These are phyloP conservation scores for Penicillium brasilianum DNA, from an alignment of 2,329 filamentous ascomycete genomes.

Conservation along the genomic window DNA sequence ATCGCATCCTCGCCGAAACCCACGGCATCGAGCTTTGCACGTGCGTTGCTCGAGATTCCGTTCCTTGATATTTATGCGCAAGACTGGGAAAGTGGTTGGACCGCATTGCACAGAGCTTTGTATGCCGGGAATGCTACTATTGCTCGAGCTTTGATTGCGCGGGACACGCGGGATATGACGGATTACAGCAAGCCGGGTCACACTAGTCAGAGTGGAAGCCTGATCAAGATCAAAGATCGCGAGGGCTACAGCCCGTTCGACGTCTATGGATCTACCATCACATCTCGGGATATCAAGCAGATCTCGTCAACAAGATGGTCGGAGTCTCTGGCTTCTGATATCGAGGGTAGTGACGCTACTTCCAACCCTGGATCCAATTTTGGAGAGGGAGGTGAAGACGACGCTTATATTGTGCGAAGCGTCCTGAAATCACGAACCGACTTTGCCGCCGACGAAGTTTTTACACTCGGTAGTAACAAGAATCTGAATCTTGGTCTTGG, in stretches of 20 bases:
- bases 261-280: conserved; percentile 85
- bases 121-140: conserved; percentile 89
- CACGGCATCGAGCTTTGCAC: conserved; percentile 74
- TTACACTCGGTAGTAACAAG: conserved; percentile 94
- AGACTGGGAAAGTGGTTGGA: conserved; percentile 94
- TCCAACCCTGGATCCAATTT: conserved; percentile 38
- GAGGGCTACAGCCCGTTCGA: conserved; percentile 96
- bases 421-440: conserved; percentile 41
- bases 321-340: conserved; percentile 51
- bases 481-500: conserved; percentile 91
- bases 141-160: conserved; percentile 78
- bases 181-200: conserved; percentile 63
- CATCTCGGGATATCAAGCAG: conserved; percentile 68
- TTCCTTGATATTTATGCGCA: conserved; percentile 83
- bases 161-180: conserved; percentile 71
- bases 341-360: conserved; percentile 44
- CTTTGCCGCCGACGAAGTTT: conserved; percentile 79
- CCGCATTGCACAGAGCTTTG: conserved; percentile 85
- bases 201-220: conserved; percentile 66
- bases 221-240: conserved; percentile 94
- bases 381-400: conserved; percentile 57
- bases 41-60: conserved; percentile 79
- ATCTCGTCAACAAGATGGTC: conserved; percentile 41
- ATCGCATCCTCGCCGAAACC: conserved; percentile 75
- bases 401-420: conserved; percentile 40